A percentile compares a stretch with the other conserved stretches of the same genome.
These are phyloP conservation scores for Mallotus repandus DNA, from an alignment of 441 rosid species.

Conservation along the genomic window DNA sequence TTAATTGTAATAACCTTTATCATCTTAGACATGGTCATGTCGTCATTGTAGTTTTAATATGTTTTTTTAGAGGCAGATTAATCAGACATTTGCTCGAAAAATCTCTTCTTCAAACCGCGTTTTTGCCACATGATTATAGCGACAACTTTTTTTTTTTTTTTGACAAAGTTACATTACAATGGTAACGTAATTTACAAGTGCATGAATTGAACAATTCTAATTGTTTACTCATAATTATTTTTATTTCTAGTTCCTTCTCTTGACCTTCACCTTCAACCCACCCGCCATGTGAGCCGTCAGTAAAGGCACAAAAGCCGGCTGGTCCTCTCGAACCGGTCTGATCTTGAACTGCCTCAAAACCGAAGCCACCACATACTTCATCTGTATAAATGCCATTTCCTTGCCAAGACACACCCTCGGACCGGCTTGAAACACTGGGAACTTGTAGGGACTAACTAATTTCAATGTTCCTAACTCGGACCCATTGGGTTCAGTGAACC, in stretches of 20 bases:
- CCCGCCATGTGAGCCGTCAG: constrained; percentile 87
- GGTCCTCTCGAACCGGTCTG: constrained; percentile 34
- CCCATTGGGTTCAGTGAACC: constrained; percentile 44
- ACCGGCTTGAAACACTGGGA: constrained; percentile 81
- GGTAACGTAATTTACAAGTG: neutral
- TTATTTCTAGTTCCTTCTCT: constrained; percentile 26
- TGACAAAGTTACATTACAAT: too few species aligned
- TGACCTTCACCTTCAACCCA: constrained; percentile 60
- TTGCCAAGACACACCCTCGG: constrained; percentile 78
- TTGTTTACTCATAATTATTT: too few species aligned
- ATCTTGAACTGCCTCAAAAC: constrained; percentile 53
- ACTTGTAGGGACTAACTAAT: constrained; percentile 50
- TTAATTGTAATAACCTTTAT: too few species aligned
- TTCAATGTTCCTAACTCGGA: constrained; percentile 28
- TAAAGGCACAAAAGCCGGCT: constrained; percentile 63
- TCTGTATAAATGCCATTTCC: constrained; percentile 78
- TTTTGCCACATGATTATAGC: too few species aligned
- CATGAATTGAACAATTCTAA: neutral
- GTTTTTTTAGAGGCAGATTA: too few species aligned
- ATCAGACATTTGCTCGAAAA: too few species aligned
- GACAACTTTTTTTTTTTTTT: too few species aligned
- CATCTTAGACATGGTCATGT: too few species aligned
- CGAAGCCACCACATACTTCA: constrained; percentile 67
- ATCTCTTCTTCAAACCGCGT: neutral
- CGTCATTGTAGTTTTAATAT: too few species aligned